Percentiles rank a stretch among this genome's conserved stretches.
phyloP scores from a whole-genome alignment of 1,284 basidiomycete genomes.

The Caloboletus firmus region DNA sequence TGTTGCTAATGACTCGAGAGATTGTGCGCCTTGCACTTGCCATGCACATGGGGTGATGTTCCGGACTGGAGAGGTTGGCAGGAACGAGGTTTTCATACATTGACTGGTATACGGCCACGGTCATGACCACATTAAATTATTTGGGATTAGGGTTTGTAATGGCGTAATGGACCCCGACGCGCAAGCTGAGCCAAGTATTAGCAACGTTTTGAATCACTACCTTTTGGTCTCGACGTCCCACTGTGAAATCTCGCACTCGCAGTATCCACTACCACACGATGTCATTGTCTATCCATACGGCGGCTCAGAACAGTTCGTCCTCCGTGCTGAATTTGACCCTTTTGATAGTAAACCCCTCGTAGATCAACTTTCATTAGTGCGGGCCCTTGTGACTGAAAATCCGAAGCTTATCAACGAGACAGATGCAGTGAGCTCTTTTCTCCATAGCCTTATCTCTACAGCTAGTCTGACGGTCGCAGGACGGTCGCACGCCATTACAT shows the following conservation, averaged over 20 bases:
- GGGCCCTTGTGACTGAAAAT: constrained; percentile 68
- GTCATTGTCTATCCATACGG: constrained; percentile 49
- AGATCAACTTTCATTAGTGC: constrained; percentile 79
- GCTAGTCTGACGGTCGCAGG: constrained; percentile 47
- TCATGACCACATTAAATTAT: too few species aligned
- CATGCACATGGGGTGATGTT: background rate
- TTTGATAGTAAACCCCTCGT: background rate
- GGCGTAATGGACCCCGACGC: constrained; percentile 1
- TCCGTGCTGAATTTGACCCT: background rate
- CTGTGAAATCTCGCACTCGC: background rate
- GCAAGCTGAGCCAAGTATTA: background rate
- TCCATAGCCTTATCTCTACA: background rate
- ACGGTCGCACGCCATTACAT: constrained; percentile 86
- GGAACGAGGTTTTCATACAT: constrained; percentile 1
- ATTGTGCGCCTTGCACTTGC: background rate
- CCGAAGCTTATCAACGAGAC: constrained; percentile 63
- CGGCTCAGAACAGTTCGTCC: constrained; percentile 63
- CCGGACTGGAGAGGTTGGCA: background rate
- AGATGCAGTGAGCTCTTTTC: constrained; percentile 56
- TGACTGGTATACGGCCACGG: background rate
- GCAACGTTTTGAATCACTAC: background rate
- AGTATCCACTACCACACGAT: constrained; percentile 5
- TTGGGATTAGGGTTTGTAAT: constrained; percentile 24
- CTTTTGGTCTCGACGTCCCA: background rate
- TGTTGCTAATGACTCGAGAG: background rate